phyloP scores from a whole-genome alignment of 2,329 filamentous ascomycete species.

The Ophiosphaerella korrae region DNA sequence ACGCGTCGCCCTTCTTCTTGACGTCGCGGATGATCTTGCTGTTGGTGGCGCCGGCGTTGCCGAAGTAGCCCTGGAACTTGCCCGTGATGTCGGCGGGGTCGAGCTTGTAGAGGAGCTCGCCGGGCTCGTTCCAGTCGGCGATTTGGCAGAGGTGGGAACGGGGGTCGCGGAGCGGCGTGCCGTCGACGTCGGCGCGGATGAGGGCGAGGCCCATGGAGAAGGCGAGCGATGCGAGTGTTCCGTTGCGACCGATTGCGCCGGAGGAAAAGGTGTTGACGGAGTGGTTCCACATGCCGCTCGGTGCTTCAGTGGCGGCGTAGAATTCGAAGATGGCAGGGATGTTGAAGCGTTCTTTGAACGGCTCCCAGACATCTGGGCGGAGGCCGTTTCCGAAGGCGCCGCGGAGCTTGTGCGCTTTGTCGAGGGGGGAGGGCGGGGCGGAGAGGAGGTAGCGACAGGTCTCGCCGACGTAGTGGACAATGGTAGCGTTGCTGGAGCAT shows the following conservation, averaged over 20 bases:
- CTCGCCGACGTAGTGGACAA: constrained; percentile 49
- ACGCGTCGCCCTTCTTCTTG: constrained; percentile 43
- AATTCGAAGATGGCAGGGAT: constrained; percentile 47
- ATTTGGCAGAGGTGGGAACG: constrained; percentile 68
- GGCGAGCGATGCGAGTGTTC: constrained; percentile 60
- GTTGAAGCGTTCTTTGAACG: constrained; percentile 48
- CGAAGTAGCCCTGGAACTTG: constrained; percentile 69
- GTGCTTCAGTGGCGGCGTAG: constrained; percentile 56
- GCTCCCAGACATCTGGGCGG: constrained; percentile 49
- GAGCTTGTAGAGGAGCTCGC: constrained; percentile 66
- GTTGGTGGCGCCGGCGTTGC: constrained; percentile 39
- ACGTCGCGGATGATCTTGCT: constrained; percentile 44
- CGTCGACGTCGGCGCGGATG: constrained; percentile 69
- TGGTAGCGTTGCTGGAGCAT: constrained; percentile 40
- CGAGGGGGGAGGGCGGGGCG: constrained; percentile 35
- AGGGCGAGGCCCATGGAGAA: constrained; percentile 62
- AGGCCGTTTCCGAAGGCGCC: constrained; percentile 49
- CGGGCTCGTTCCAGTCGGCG: constrained; percentile 67
- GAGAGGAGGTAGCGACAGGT: constrained; percentile 47
- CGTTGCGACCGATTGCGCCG: constrained; percentile 73
- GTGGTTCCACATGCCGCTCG: constrained; percentile 62
- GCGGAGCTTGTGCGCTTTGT: constrained; percentile 40
- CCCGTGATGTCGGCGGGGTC: constrained; percentile 51
- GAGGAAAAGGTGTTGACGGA: constrained; percentile 62
- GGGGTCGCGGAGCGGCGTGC: constrained; percentile 67